phyloP scores from a whole-genome alignment of 2,329 filamentous ascomycete genomes.

The Thelonectria blattea region DNA sequence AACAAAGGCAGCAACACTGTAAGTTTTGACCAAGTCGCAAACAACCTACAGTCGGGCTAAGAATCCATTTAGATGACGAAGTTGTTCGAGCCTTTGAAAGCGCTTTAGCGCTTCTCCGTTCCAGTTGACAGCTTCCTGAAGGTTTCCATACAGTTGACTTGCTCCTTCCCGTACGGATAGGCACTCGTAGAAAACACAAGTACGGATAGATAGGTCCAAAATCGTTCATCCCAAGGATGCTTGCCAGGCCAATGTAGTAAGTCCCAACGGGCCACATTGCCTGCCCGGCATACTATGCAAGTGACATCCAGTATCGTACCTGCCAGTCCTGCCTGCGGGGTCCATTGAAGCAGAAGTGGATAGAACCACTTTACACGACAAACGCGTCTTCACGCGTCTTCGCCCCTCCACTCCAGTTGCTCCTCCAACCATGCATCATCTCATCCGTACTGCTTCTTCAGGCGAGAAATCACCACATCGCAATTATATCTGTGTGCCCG shows the following conservation, averaged over 20 bases:
- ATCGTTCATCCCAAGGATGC: no score
- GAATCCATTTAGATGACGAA: conserved; percentile 48
- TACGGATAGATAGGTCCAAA: no score
- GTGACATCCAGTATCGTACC: no score
- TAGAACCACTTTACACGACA: conserved; percentile 35
- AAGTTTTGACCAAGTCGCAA: conserved; percentile 44
- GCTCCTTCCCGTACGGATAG: background rate
- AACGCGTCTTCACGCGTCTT: conserved; percentile 26
- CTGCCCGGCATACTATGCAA: no score
- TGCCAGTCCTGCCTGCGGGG: background rate
- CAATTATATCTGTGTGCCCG: background rate
- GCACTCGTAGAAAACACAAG: background rate
- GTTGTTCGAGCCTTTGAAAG: conserved; percentile 69
- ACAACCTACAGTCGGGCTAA: conserved; percentile 22
- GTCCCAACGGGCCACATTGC: no score
- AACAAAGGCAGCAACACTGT: conserved; percentile 83
- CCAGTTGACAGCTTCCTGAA: conserved; percentile 35
- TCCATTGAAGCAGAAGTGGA: no score
- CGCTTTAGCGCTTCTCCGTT: conserved; percentile 60
- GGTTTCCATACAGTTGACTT: background rate
- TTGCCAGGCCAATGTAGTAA: no score
- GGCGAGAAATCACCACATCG: background rate
- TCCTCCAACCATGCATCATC: conserved; percentile 34
- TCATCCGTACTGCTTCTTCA: background rate
- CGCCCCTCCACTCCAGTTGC: conserved; percentile 29